These are phyloP conservation scores for Eragrostis tef DNA, from an alignment of 202 grass and related monocot species.

Conservation along the genomic window DNA sequence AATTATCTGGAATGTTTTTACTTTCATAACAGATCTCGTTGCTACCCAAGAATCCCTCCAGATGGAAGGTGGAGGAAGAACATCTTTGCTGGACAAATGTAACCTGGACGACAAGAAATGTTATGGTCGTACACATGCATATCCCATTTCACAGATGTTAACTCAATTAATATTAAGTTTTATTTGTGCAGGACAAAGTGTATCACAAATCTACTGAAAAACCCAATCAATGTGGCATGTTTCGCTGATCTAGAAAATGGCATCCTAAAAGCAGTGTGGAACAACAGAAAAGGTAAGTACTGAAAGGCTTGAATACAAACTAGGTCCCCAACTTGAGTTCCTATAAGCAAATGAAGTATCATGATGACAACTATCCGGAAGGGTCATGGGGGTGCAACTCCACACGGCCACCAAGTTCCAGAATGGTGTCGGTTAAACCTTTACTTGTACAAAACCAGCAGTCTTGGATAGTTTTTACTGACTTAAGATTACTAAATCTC, in stretches of 20 bases:
- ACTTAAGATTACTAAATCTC: background rate
- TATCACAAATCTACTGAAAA: background rate
- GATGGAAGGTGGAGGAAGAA: slow-evolving; percentile 61
- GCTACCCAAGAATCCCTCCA: slow-evolving; percentile 77
- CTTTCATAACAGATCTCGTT: slow-evolving; percentile 84
- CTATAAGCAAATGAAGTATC: background rate
- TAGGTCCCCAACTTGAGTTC: background rate
- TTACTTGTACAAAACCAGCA: background rate
- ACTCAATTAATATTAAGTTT: background rate
- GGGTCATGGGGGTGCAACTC: background rate
- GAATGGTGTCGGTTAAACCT: background rate
- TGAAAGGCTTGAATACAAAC: background rate
- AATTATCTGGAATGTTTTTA: slow-evolving; percentile 92
- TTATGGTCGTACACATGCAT: slow-evolving; percentile 13
- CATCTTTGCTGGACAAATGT: slow-evolving; percentile 59
- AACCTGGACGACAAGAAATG: slow-evolving; percentile 50
- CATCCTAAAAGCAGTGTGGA: background rate
- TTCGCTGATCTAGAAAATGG: slow-evolving; percentile 2
- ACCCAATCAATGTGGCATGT: background rate
- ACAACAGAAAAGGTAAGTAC: background rate
- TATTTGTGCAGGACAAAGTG: background rate
- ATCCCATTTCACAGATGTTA: background rate
- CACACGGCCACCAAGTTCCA: background rate
- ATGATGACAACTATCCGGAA: slow-evolving; percentile 16
- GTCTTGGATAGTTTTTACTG: background rate